Base-by-base conservation (phyloP, 768 basidiomycete species). In the Favolaschia claudopus region DNA sequence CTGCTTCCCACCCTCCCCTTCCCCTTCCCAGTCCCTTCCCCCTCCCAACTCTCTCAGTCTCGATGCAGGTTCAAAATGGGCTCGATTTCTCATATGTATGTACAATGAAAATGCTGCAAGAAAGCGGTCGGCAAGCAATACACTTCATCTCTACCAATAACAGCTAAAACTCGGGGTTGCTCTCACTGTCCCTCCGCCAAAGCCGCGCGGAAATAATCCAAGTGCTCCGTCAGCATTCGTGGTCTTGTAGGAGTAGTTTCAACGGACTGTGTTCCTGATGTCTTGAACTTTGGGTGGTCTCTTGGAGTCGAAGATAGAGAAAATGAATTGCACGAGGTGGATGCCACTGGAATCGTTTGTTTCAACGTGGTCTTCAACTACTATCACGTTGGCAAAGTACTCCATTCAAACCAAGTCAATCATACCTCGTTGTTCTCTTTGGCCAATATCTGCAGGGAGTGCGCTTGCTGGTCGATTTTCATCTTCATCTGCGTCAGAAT, bases 401-500 rank as follows among this genome's bases (percentile, higher is more conserved):
- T 48, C 44, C 28, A 15, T 52, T 53, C 63, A 61, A 55, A 38
- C 39, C 40, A 15, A 27, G 31, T 19, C 27, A 33, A 49, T 55
- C 69, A 56, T 62, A 82, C 84, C 76, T 79, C 77, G 40, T 72
- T 70, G 58, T 85, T 85, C 63, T 85, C 83, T 61, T 78, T 78
- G 14, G 72, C 69, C 28, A 85, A 62, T 49, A 67, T 55, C 44
- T 81, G 74, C 9, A 85, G 74, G 17, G 77, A 76, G 43, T 73
- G 68, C 7, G 77, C 76, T 67, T 85, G 84, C 66, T 78, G 72
- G 46, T 84, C 78, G 63, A 85, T 79, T 66, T 82, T 78, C 60
- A 68, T 63, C 67, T 79, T 82, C 79, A 85, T 78, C 57, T 77
- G 74, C 49, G 69, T 73, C 28, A 85, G 74, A 60, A 79, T 72